These are phyloP conservation scores for Phytophthora uliginosa DNA, from an alignment of 352 stramenopile species.

Conservation along the genomic window DNA sequence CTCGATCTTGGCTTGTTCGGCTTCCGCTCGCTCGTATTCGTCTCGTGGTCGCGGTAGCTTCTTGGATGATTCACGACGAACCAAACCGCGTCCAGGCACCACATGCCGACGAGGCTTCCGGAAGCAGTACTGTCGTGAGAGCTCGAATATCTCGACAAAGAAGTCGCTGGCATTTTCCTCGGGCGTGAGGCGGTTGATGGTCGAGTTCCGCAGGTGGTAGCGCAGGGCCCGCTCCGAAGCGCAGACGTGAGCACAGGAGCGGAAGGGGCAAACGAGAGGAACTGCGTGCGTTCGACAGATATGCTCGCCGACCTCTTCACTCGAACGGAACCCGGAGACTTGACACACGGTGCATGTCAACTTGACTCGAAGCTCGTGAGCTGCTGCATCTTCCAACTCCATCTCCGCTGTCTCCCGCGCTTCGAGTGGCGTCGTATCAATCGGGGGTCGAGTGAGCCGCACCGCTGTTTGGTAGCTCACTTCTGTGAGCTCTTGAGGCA, in stretches of 20 bases:
- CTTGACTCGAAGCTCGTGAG: conserved; percentile 23
- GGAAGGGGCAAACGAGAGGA: conserved; percentile 82
- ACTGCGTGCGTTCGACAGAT: conserved; percentile 65
- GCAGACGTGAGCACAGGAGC: conserved; percentile 72
- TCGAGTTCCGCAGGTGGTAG: conserved; percentile 83
- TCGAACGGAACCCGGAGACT: conserved; percentile 27
- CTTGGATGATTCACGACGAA: conserved; percentile 11
- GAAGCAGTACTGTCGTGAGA: conserved; percentile 83
- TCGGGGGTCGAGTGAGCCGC: conserved; percentile 41
- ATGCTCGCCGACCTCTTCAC: conserved; percentile 61
- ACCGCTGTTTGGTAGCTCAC: conserved; percentile 69
- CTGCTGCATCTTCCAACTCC: conserved; percentile 49
- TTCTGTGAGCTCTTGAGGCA: conserved; percentile 62
- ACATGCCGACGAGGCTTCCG: conserved; percentile 71
- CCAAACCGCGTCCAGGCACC: conserved; percentile 23
- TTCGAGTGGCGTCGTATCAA: conserved; percentile 61
- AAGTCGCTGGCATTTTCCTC: conserved; percentile 70
- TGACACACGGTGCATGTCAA: conserved; percentile 74
- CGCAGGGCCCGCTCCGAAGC: conserved; percentile 73
- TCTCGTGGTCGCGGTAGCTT: conserved; percentile 21
- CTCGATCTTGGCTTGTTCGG: conserved; percentile 37
- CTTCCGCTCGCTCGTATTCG: conserved; percentile 31
- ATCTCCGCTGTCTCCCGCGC: conserved; percentile 47
- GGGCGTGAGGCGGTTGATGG: conserved; percentile 56
- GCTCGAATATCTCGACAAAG: conserved; percentile 81